phyloP scores from a whole-genome alignment of 345 rosid genomes.

The Moricandia arvensis region DNA sequence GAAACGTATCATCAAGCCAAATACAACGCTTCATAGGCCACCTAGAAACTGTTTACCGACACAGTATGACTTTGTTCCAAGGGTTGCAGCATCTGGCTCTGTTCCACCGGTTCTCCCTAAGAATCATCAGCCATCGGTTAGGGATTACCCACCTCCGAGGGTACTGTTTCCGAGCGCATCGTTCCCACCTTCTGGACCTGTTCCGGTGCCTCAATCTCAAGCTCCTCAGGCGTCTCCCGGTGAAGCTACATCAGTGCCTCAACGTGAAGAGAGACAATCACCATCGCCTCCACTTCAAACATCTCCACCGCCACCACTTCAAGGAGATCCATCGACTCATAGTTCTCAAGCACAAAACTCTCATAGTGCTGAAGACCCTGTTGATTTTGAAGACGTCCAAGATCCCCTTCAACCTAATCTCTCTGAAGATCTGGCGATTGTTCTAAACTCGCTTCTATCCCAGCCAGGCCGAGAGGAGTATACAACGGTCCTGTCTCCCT shows the following conservation, averaged over 20 bases:
- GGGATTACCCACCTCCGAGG: not conserved
- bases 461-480: not conserved
- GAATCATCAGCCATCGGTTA: too few species aligned
- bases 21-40: too few species aligned
- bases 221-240: too few species aligned
- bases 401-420: not conserved
- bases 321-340: not conserved
- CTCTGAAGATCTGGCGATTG: not conserved
- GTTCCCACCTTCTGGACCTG: not conserved
- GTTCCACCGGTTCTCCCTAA: too few species aligned
- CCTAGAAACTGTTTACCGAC: too few species aligned
- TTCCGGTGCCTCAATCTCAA: not conserved
- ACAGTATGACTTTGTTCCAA: not conserved
- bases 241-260: not conserved
- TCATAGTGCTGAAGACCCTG: not conserved
- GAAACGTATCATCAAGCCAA: not conserved
- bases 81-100: not conserved
- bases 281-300: not conserved
- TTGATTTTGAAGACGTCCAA: not conserved
- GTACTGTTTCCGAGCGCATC: not conserved
- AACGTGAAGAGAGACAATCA: too few species aligned
- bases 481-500: too few species aligned
- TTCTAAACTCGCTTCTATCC: not conserved
- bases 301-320: too few species aligned
- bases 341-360: not conserved